These are phyloP conservation scores for Inga laurina DNA, from an alignment of 306 rosid genomes.

Conservation along the genomic window DNA sequence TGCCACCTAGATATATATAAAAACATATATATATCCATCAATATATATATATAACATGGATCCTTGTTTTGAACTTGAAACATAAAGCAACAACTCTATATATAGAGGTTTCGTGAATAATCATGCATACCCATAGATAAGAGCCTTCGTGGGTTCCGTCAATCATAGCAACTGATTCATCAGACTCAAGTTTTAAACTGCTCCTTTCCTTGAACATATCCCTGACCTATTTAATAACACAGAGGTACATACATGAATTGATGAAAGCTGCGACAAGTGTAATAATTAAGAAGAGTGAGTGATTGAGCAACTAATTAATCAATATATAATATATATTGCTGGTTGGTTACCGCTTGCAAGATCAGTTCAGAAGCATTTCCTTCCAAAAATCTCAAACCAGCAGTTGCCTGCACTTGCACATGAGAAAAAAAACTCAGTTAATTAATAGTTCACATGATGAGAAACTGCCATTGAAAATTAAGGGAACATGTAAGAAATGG, in stretches of 20 bases:
- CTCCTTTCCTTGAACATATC: constrained; percentile 54
- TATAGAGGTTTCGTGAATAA: background rate
- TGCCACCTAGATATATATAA: constrained; percentile 46
- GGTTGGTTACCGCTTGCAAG: constrained; percentile 54
- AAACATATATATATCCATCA: background rate
- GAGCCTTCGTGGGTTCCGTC: constrained; percentile 82
- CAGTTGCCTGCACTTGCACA: constrained; percentile 59
- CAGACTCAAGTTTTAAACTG: constrained; percentile 36
- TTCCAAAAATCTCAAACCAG: constrained; percentile 63
- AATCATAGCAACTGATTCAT: constrained; percentile 43
- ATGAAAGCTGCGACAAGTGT: background rate
- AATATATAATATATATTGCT: background rate
- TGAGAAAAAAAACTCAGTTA: background rate
- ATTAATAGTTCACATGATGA: background rate
- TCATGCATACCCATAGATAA: constrained; percentile 61
- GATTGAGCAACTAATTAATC: background rate
- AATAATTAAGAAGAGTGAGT: background rate
- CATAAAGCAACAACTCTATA: background rate
- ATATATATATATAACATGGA: background rate
- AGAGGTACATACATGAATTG: background rate
- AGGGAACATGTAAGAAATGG: background rate
- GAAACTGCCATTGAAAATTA: background rate
- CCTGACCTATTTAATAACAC: constrained; percentile 48
- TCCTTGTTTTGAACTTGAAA: background rate
- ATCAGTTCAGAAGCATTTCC: constrained; percentile 61